Evolutionary conservation across 768 basidiomycete species (phyloP), one percentile per base, ranked within the genome.

Genomic region (Exidia glandulosa): DNA sequence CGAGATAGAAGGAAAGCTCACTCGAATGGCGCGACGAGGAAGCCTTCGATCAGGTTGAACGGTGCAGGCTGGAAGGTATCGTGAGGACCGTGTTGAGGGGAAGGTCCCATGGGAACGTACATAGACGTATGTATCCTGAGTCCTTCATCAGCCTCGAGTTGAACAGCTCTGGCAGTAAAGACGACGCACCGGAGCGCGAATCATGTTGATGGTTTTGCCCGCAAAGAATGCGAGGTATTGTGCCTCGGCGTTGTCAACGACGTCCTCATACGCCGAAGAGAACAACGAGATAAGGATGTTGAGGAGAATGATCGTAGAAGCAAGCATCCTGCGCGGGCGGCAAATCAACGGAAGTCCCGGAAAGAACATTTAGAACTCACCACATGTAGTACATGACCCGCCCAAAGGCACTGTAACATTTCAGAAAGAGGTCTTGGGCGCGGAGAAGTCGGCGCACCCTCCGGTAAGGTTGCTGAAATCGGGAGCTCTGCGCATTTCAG

Each of bases 271-370:
- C 1, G 93, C 92, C 56, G 92, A 90, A 19, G 93, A 85, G 70
- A 96, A 96, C 65, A 97, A 74, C n/a, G 94, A 96, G 65, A 97
- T 93, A 67, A 97, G 79, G 68, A 97, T 85, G 69, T 97, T 97
- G 69, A 96, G 81, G 56, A 96, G 78, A 58, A 97, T 81, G 56
- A 96, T 80, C 19, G 83, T 87, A 2, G 90, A 87, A 25, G 85
- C 80, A 58, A 90, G 80, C 72, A 86, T 92, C 92, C 91, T 94
- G 48, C 86, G 87, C 62, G 23, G 14, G 31, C 50, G 19, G 54
- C 63, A 34, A 58, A 30, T 25, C n/a, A n/a, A n/a, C n/a, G n/a
- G n/a, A n/a, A n/a, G n/a, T n/a, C n/a, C n/a, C n/a, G n/a, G n/a
- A n/a, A n/a, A n/a, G n/a, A n/a, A n/a, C n/a, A n/a, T n/a, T n/a